Evolutionary conservation across 257 asterid species (phyloP).

Genomic region (Solanum verrucosum): DNA sequence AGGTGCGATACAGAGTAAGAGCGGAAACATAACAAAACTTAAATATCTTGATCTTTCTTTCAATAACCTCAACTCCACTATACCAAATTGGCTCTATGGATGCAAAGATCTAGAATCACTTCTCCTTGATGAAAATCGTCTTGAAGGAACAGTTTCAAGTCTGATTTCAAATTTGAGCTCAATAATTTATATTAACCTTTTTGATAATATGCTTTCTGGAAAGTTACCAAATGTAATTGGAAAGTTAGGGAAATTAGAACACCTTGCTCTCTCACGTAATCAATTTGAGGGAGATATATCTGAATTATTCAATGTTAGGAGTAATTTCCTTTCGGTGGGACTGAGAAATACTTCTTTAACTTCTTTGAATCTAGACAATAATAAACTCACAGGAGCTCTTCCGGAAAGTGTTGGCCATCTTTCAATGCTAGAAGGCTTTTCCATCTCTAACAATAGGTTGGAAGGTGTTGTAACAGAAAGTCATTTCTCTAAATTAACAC

Average conservation of each 20-base stretch:
- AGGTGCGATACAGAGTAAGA: neutral
- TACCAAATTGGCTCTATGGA: constrained; percentile 28
- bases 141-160: constrained; percentile 13
- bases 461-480: too few species aligned
- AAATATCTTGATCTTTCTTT: neutral
- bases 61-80: constrained; percentile 1
- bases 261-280: accelerated
- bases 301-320: too few species aligned
- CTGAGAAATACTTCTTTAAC: accelerated
- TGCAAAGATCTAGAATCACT: constrained; percentile 7
- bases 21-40: neutral
- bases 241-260: too few species aligned
- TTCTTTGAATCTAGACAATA: accelerated
- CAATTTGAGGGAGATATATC: too few species aligned
- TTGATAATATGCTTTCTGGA: too few species aligned
- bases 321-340: too few species aligned
- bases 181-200: too few species aligned
- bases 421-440: too few species aligned
- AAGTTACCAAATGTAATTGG: too few species aligned
- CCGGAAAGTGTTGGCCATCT: too few species aligned
- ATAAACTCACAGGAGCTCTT: too few species aligned
- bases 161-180: constrained; percentile 15
- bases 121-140: accelerated
- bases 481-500: constrained; percentile 22
- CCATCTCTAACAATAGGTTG: too few species aligned